Conservation (phyloP, 2,329 filamentous ascomycete species). For the Penicillium brasilianum region DNA sequence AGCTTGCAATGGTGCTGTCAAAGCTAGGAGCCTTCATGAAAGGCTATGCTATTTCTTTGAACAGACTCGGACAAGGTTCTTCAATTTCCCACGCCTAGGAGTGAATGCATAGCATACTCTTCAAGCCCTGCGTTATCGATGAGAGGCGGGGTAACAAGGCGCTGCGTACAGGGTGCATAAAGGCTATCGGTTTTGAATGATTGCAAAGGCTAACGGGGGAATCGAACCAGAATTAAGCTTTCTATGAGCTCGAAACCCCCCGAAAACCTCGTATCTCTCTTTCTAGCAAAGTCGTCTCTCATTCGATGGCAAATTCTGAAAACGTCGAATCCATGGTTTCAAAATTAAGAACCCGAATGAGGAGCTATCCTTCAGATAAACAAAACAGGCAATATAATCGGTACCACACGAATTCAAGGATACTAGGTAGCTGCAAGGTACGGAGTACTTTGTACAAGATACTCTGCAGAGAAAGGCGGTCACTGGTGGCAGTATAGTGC, state of each 20-base stretch:
- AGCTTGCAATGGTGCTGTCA: neutral
- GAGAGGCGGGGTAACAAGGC: constrained; percentile 6
- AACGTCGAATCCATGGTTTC: too few species aligned
- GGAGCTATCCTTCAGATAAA: too few species aligned
- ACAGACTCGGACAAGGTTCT: neutral
- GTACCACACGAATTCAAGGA: neutral
- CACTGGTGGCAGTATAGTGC: constrained; percentile 22
- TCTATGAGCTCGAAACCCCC: neutral
- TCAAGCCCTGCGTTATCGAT: constrained; percentile 9
- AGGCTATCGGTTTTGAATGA: too few species aligned
- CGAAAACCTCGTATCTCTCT: too few species aligned
- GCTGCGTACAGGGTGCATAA: neutral
- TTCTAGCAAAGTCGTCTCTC: too few species aligned
- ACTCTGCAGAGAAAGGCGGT: constrained; percentile 15
- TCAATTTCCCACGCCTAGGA: neutral
- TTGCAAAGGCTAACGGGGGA: too few species aligned
- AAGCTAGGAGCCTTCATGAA: neutral
- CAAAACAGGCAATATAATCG: neutral
- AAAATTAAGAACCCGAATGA: too few species aligned
- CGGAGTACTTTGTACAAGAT: too few species aligned
- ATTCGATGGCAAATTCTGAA: neutral
- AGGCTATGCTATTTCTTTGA: too few species aligned
- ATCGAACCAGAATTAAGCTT: neutral
- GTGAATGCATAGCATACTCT: too few species aligned
- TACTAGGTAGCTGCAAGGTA: neutral